Evolutionary conservation across 1,139 yeast genomes (phyloP).

Genomic region (Groenewaldozyma auringiensis): DNA sequence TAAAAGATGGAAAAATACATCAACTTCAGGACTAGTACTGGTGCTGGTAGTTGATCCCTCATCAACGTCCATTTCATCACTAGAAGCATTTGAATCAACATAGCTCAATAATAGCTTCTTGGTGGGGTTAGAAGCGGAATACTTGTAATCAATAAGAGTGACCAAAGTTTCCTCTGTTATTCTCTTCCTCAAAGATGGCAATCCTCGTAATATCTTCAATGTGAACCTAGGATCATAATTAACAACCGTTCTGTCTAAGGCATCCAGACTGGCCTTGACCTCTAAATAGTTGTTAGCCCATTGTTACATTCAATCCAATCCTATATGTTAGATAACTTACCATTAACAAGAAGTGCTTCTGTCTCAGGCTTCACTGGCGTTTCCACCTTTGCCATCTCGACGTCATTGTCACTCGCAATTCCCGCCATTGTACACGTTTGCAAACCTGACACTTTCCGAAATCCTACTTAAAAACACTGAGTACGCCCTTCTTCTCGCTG

Average conservation of each 20-base stretch:
- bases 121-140: slow-evolving; percentile 42
- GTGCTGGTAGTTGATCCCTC: slow-evolving; percentile 7
- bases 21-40: slow-evolving; percentile 58
- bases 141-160: slow-evolving; percentile 45
- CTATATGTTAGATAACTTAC: not conserved
- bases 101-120: slow-evolving; percentile 39
- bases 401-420: slow-evolving; percentile 1
- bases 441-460: too few relatives aligned
- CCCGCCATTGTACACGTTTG: not conserved
- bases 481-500: too few relatives aligned
- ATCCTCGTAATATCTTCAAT: slow-evolving; percentile 75
- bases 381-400: slow-evolving; percentile 3
- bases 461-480: too few relatives aligned
- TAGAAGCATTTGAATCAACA: slow-evolving; percentile 11
- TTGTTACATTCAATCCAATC: not conserved
- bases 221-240: slow-evolving; percentile 82
- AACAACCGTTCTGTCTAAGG: slow-evolving; percentile 62
- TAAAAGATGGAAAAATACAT: slow-evolving; percentile 69
- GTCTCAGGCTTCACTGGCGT: not conserved
- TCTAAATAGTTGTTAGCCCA: slow-evolving; percentile 21
- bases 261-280: slow-evolving; percentile 46
- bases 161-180: slow-evolving; percentile 50
- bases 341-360: not conserved
- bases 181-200: slow-evolving; percentile 65
- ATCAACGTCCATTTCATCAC: not conserved